phyloP scores from a whole-genome alignment of 495 filamentous ascomycete genomes.

The Podospora tetraspora region DNA sequence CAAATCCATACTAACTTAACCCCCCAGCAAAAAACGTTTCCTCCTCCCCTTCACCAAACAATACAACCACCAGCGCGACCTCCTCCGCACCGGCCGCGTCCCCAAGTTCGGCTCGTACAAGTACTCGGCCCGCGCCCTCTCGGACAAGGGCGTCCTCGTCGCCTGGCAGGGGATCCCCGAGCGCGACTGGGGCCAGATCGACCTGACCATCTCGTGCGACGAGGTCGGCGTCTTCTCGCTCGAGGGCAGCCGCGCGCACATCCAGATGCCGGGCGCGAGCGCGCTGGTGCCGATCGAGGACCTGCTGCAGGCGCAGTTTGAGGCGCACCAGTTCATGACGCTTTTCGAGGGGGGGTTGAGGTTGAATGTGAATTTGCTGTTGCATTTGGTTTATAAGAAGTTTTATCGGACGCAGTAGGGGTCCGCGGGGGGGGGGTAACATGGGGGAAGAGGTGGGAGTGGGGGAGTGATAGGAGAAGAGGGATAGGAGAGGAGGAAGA shows the following conservation, averaged over 20 bases:
- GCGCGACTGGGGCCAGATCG: slow-evolving; percentile 83
- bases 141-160: slow-evolving; percentile 90
- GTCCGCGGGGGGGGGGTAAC: not conserved
- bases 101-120: slow-evolving; percentile 98
- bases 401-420: slow-evolving; percentile 77
- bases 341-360: slow-evolving; percentile 83
- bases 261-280: slow-evolving; percentile 92
- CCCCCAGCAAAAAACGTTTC: slow-evolving; percentile 72
- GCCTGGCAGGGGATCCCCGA: slow-evolving; percentile 79
- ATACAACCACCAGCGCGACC: slow-evolving; percentile 95
- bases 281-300: slow-evolving; percentile 89
- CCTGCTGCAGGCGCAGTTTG: slow-evolving; percentile 92
- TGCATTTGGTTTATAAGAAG: slow-evolving; percentile 96
- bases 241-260: slow-evolving; percentile 85
- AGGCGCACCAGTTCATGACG: slow-evolving; percentile 89
- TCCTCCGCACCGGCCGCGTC: slow-evolving; percentile 81
- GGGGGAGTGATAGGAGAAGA: too few relatives aligned
- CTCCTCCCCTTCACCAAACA: slow-evolving; percentile 97
- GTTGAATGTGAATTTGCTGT: slow-evolving; percentile 90
- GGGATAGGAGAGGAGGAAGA: not conserved
- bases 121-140: slow-evolving; percentile 82
- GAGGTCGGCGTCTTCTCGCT: slow-evolving; percentile 91
- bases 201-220: slow-evolving; percentile 89
- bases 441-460: too few relatives aligned
- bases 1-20: slow-evolving; percentile 5